Evolutionary conservation across 2,329 filamentous ascomycete species (phyloP), one percentile per base, ranked within the genome.

Genomic region (Thelonectria olida): DNA sequence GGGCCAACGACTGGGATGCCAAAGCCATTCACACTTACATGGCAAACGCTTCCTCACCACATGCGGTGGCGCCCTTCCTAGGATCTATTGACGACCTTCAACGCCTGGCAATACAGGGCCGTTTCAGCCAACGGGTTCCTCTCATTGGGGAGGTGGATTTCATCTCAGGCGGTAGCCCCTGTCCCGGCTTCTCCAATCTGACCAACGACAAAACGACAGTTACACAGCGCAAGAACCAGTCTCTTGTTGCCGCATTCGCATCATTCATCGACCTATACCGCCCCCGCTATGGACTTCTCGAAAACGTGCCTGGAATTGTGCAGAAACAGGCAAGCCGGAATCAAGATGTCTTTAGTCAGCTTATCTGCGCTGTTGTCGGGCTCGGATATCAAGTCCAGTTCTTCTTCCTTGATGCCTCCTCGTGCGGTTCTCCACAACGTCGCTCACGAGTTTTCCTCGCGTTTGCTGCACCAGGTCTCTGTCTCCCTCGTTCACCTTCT

Each of bases 341-440:
- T 4, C 81, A 90, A 19, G 91, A 92, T 59, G 85, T 92, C 0
- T 88, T 94, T 52, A 88, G 88, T 1, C 91, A 94, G 66, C 79
- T 96, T 0, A 81, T 96, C 9, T 91, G 90, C 63, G 84, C 88
- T 1, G 77, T 96, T 1, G 89, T 95, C 0, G 90, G 89, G 0
- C 81, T 96, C 64, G 92, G 92, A 0, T 96, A 96, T 66, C 92
- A 96, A 70, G 80, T 88, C 0, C 85, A 90, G 39, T 83, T 92
- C 36, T 87, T 88, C 57, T 80, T 90, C 1, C 79, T 92, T 19
- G 91, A 93, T 65, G 85, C 91, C 0, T 92, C 90, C 82, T 85
- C 85, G 0, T 87, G 85, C 64, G 90, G 91, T 1, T 87, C 88
- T 2, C 79, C 87, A 0, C 92, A 96, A 71, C 79, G 77, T 3